These are phyloP conservation scores for Tylopilus plumbeoviolaceoides DNA, from an alignment of 768 basidiomycete species.

Conservation along the genomic window DNA sequence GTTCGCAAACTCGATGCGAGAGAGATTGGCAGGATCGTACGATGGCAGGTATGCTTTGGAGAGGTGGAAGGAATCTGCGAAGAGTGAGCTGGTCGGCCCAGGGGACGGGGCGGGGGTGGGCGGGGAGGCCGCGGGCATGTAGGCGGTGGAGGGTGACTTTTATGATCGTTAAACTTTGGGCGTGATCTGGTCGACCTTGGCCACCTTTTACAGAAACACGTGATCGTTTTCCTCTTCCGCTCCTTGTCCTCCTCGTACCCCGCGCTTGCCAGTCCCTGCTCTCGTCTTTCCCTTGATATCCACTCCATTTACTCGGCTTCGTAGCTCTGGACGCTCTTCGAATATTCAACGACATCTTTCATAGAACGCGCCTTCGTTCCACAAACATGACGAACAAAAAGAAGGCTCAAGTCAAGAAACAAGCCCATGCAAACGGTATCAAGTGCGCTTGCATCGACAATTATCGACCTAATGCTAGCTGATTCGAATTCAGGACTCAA, in stretches of 20 bases:
- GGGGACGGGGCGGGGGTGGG: constrained; percentile 65
- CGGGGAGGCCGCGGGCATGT: constrained; percentile 52
- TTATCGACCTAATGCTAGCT: no score
- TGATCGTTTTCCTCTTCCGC: constrained; percentile 5
- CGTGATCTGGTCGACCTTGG: background rate
- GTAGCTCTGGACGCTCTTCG: constrained; percentile 11
- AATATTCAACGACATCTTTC: background rate
- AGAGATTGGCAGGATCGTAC: constrained; percentile 24
- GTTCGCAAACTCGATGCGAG: constrained; percentile 32
- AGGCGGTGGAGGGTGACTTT: constrained; percentile 31
- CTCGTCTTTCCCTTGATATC: background rate
- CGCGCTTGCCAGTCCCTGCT: background rate
- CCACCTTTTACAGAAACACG: constrained; percentile 14
- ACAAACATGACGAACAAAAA: no score
- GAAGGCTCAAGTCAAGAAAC: no score
- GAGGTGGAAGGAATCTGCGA: constrained; percentile 29
- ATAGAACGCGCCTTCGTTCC: constrained; percentile 7
- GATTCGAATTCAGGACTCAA: no score
- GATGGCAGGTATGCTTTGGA: constrained; percentile 8
- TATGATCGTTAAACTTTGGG: no score
- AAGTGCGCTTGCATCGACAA: no score
- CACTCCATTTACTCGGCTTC: background rate
- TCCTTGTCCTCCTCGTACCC: background rate
- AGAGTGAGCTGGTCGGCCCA: constrained; percentile 46
- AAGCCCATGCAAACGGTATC: no score